phyloP scores from a whole-genome alignment of 164 flowering plant species.

The Euptelea pleiosperma region DNA sequence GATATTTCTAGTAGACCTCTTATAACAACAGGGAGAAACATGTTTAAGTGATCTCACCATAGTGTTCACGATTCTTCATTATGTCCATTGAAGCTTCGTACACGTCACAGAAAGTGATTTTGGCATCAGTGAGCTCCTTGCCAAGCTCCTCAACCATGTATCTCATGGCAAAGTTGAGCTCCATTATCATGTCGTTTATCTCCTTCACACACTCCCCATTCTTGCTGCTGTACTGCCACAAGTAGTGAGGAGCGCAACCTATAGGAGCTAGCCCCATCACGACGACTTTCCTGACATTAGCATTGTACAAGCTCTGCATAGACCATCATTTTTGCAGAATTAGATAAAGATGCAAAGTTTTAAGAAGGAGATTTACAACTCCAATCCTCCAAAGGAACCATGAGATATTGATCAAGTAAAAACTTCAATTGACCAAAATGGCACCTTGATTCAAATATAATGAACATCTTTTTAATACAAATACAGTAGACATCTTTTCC shows the following conservation, averaged over 20 bases:
- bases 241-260: constrained; percentile 89
- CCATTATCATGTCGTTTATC: constrained; percentile 71
- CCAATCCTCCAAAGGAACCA: neutral
- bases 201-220: constrained; percentile 60
- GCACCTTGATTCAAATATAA: too few relatives aligned
- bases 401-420: too few relatives aligned
- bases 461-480: too few relatives aligned
- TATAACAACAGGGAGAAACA: neutral
- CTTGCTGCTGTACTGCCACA: constrained; percentile 54
- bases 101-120: constrained; percentile 68
- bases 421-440: too few relatives aligned
- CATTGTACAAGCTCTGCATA: constrained; percentile 64
- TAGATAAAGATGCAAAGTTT: neutral
- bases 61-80: constrained; percentile 42
- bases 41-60: constrained; percentile 43
- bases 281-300: constrained; percentile 58
- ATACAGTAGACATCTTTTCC: too few relatives aligned
- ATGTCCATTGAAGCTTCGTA: constrained; percentile 82
- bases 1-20: neutral
- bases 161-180: constrained; percentile 77
- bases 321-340: neutral
- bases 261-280: constrained; percentile 85
- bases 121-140: constrained; percentile 51
- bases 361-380: neutral
- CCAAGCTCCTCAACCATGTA: constrained; percentile 57